Evolutionary conservation across 148 eudicot species (phyloP).

Genomic region (Cornus controversa): DNA sequence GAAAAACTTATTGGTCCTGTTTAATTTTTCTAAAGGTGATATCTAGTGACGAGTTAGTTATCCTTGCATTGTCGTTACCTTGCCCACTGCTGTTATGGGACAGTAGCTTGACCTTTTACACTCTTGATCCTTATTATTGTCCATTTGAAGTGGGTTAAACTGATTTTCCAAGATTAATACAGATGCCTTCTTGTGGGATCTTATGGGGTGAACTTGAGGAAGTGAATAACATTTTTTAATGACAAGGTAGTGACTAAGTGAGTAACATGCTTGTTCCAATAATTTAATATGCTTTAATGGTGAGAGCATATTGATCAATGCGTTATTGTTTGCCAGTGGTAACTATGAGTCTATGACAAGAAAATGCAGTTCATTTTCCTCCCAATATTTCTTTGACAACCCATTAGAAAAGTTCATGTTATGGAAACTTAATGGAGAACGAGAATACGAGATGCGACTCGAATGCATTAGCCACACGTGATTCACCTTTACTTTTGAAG

Average conservation of each 20-base stretch:
- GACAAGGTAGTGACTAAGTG: too few species aligned
- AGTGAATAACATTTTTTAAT: too few species aligned
- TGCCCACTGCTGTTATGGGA: neutral
- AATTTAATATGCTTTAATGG: neutral
- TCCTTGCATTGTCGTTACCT: neutral
- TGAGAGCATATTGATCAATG: neutral
- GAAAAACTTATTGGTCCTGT: neutral
- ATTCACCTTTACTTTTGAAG: neutral
- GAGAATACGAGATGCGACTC: too few species aligned
- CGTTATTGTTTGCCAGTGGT: neutral
- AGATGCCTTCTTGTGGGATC: neutral
- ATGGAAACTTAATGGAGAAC: neutral
- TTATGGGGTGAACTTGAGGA: neutral
- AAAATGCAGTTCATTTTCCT: neutral
- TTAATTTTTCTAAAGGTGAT: neutral
- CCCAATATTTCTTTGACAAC: neutral
- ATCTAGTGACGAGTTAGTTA: neutral
- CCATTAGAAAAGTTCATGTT: neutral
- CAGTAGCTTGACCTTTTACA: neutral
- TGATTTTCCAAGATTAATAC: neutral
- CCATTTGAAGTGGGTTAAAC: neutral
- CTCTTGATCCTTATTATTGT: neutral
- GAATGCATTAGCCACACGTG: too few species aligned
- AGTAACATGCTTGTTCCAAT: neutral
- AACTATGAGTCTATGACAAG: neutral